A percentile compares a stretch with the other conserved stretches of the same genome.
These are phyloP conservation scores for Ensete glaucum DNA, from an alignment of 176 grass and related monocot genomes.

Conservation along the genomic window DNA sequence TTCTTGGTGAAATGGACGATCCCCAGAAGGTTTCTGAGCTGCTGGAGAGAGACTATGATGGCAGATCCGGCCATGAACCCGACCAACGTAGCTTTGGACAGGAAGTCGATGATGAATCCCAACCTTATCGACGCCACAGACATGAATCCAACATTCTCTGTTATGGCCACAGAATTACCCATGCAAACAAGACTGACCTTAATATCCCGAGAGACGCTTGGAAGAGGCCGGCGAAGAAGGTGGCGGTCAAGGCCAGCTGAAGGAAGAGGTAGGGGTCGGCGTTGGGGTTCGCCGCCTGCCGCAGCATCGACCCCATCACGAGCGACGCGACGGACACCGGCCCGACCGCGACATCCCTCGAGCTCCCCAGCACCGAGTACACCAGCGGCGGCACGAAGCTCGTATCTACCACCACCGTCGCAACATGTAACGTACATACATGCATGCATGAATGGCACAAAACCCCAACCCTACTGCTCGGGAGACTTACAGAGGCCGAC, in stretches of 20 bases:
- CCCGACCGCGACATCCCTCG: constrained; percentile 69
- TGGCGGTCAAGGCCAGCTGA: constrained; percentile 89
- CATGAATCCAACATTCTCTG: not conserved
- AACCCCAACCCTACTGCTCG: not conserved
- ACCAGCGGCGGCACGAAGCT: constrained; percentile 91
- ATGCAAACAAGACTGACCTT: constrained; percentile 13
- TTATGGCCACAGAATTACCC: not conserved
- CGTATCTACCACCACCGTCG: constrained; percentile 32
- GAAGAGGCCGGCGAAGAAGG: constrained; percentile 73
- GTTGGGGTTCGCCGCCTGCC: constrained; percentile 55
- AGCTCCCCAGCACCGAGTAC: constrained; percentile 88
- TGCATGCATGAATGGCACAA: not conserved
- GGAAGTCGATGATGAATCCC: constrained; percentile 83
- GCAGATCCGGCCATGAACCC: constrained; percentile 98
- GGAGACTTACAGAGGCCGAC: constrained; percentile 70
- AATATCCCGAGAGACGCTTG: constrained; percentile 91
- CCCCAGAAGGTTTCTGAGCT: constrained; percentile 74
- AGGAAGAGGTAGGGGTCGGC: constrained; percentile 69
- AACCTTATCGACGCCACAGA: constrained; percentile 21
- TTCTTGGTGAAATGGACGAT: constrained; percentile 87
- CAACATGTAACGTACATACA: not conserved
- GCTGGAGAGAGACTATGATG: constrained; percentile 90
- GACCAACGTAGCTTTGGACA: constrained; percentile 82
- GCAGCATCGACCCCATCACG: constrained; percentile 93
- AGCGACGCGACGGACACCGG: constrained; percentile 88